Evolutionary conservation across 1,139 yeast species (phyloP), one percentile per base, ranked within the genome.

Genomic region (Geotrichum europaeum): DNA sequence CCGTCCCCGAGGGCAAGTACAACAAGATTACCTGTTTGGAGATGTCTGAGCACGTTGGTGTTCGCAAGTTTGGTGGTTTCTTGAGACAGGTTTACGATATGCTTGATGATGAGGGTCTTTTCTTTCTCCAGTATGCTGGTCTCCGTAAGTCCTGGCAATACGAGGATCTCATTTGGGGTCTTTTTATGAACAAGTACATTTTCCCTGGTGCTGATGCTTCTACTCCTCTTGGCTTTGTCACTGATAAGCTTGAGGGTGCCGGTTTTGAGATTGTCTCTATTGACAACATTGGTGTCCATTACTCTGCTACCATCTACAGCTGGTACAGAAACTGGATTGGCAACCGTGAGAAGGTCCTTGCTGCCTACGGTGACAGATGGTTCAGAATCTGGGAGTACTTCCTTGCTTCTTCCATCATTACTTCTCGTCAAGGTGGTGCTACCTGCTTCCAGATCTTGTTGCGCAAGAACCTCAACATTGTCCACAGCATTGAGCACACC

Each of bases 131-230:
- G 78, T 87, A 87, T 72, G 94, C 97, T 60, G 97, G 97, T 61
- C 79, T 90, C 70, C 85, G 97, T 79, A 91, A 90, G 79, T 80
- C 83, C 65, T 90, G 97, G 97, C 97, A 90, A 79, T 90, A 89
- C 75, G 97, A 90, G 79, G 97, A 90, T 75, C 82, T 90, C 71
- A 80, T 84, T 76, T 90, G 97, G 97, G 97, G 97, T 68, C 80
- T 91, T 73, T 91, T 90, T 76, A 91, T 90, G 97, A 90, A 91
- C 84, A 90, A 89, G 80, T 90, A 89, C 78, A 86, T 90, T 73
- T 90, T 90, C 90, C 97, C 97, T 55, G 97, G 97, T 77, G 97
- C 97, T 60, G 97, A 90, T 78, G 97, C 97, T 56, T 89, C 96
- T 9, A 91, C 97, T 61, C 97, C 97, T 57, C 82, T 91, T 70